A percentile compares a stretch with the other conserved stretches of the same genome.
Evolutionary conservation across 345 rosid species (phyloP).

Genomic region (Gynandropsis gynandra): DNA sequence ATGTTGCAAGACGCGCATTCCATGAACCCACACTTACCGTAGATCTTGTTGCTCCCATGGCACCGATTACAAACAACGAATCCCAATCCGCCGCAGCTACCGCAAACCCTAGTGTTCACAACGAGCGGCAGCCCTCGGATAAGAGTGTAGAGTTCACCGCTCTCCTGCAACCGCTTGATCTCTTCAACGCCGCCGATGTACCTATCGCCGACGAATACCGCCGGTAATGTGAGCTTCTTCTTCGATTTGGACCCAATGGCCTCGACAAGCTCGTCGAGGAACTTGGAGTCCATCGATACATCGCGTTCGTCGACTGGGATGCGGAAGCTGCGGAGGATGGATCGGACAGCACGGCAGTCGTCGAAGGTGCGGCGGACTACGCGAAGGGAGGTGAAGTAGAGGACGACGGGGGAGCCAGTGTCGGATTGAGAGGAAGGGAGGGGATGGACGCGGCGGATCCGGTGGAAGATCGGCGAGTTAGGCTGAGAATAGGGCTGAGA

Average conservation of each 20-base stretch:
- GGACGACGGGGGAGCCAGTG: slow-evolving; percentile 19
- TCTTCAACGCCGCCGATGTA: slow-evolving; percentile 39
- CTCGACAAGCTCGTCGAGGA: slow-evolving; percentile 43
- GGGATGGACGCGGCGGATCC: slow-evolving; percentile 39
- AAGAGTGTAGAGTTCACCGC: slow-evolving; percentile 34
- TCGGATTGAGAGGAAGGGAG: slow-evolving; percentile 31
- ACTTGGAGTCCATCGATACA: slow-evolving; percentile 48
- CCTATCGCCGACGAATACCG: slow-evolving; percentile 37
- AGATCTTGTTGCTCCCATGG: slow-evolving; percentile 41
- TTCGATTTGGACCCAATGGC: slow-evolving; percentile 21
- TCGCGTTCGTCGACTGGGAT: slow-evolving; percentile 64
- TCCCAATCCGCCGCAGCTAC: slow-evolving; percentile 39
- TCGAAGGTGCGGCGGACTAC: slow-evolving; percentile 59
- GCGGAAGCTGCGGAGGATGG: slow-evolving; percentile 43
- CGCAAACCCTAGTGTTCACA: slow-evolving; percentile 15
- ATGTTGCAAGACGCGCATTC: slow-evolving; percentile 32
- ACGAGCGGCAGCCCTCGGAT: slow-evolving; percentile 20
- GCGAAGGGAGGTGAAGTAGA: slow-evolving; percentile 64
- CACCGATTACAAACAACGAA: slow-evolving; percentile 35
- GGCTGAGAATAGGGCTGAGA: slow-evolving; percentile 22
- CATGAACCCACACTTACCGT: slow-evolving; percentile 32
- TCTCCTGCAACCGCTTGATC: slow-evolving; percentile 31
- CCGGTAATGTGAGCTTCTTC: slow-evolving; percentile 24
- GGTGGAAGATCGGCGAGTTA: slow-evolving; percentile 45
- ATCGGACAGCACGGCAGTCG: slow-evolving; percentile 49